Evolutionary conservation across 257 asterid genomes (phyloP), one percentile per base, ranked within the genome.

Genomic region (Gynochthodes officinalis): DNA sequence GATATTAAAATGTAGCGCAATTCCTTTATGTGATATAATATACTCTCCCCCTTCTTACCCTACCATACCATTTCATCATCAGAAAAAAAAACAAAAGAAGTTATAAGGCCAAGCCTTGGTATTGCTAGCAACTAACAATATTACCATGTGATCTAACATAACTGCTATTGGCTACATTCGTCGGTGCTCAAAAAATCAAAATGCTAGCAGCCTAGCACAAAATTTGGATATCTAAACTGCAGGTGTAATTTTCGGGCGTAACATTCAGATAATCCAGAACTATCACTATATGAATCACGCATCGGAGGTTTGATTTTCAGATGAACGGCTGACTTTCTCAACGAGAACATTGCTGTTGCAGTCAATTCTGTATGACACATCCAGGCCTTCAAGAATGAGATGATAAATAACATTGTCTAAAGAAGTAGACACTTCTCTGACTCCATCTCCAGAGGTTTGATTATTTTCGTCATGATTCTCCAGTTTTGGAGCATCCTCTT

Each of bases 361-460:
- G 77, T 86, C 93, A 32, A 95, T 86, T 82, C 73, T 86, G 85
- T 95, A 94, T 10, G 96, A 87, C 79, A 89, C 81, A 69, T 90
- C 85, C 0, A 90, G 77, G 58, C 91, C 89, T 77, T 90, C 99
- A 75, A 92, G 77, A 60, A 81, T 73, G 55, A 92, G 91, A 79
- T 87, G 98, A 81, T 95, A 95, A 72, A 78, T 61, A 27, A 79
- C 65, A 69, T 80, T 69, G 33, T 52, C 77, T 5, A 73, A 54
- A 73, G 50, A 63, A 58, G 66, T 13, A 55, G 82, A 73, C 55
- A 30, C 71, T 2, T 48, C 72, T 49, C 70, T 74, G 28, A 69
- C 79, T 58, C 66, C 89, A 50, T 82, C 79, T 62, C 69, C 89
- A 52, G 60, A 39, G 50, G 55, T 70, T 64, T 81, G 80, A n/a